These are phyloP conservation scores for Exophiala dermatitidis DNA, from an alignment of 2,329 filamentous ascomycete species.

Conservation along the genomic window DNA sequence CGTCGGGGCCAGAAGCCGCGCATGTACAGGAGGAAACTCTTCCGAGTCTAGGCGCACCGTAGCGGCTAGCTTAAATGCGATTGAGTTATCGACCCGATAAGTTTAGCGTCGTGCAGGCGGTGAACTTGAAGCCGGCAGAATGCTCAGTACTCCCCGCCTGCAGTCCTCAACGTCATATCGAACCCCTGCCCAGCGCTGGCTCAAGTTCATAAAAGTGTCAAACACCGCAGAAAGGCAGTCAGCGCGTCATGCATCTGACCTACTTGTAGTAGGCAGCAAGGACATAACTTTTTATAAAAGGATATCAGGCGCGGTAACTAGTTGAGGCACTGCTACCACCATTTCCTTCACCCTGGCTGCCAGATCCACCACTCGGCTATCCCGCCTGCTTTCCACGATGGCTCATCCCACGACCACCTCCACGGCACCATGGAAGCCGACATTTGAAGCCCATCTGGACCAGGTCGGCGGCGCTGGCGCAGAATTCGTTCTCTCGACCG, in stretches of 20 bases:
- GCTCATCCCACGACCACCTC: constrained; percentile 31
- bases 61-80: too few species aligned
- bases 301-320: neutral
- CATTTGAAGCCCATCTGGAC: constrained; percentile 45
- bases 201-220: neutral
- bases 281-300: neutral
- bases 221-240: neutral
- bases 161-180: too few species aligned
- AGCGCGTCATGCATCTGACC: neutral
- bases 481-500: constrained; percentile 41
- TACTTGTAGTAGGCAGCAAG: neutral
- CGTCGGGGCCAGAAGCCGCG: neutral
- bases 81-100: too few species aligned
- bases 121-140: too few species aligned
- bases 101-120: too few species aligned
- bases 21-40: too few species aligned
- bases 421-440: constrained; percentile 47
- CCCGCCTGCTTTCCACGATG: constrained; percentile 32
- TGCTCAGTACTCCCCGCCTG: too few species aligned
- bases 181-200: too few species aligned
- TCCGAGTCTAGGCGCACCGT: too few species aligned
- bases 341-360: constrained; percentile 8
- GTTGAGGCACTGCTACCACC: neutral
- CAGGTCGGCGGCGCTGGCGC: constrained; percentile 33
- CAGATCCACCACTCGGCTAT: constrained; percentile 3